A percentile compares a stretch with the other conserved stretches of the same genome.
Evolutionary conservation across 805 yeast genomes (phyloP).

Genomic region (Suhomyces vadensis): DNA sequence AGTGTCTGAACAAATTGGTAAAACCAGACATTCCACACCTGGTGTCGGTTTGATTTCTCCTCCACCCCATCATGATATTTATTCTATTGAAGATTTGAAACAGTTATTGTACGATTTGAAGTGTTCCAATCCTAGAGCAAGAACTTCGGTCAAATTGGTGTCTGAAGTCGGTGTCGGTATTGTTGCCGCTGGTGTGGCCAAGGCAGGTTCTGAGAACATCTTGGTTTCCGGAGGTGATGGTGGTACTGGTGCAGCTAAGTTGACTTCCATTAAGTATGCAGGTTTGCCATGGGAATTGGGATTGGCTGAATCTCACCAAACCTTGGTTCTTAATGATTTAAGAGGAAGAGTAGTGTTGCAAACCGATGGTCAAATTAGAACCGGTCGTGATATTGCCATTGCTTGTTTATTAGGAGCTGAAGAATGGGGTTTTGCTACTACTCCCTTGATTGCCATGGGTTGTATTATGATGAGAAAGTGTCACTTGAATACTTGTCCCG

Average conservation of each 20-base stretch:
- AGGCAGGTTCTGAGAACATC: slow-evolving; percentile 97
- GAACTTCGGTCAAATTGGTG: slow-evolving; percentile 94
- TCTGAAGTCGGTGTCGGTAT: slow-evolving; percentile 99
- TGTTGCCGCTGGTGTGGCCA: slow-evolving; percentile 98
- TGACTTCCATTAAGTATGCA: slow-evolving; percentile 96
- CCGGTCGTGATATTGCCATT: slow-evolving; percentile 95
- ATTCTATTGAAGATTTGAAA: slow-evolving; percentile 96
- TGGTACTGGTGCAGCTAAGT: slow-evolving; percentile 99
- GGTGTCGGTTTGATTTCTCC: slow-evolving; percentile 97
- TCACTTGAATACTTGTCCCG: slow-evolving; percentile 93
- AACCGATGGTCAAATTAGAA: slow-evolving; percentile 97
- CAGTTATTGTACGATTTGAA: slow-evolving; percentile 95
- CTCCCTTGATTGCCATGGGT: slow-evolving; percentile 96
- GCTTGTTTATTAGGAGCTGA: slow-evolving; percentile 97
- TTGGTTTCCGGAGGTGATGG: slow-evolving; percentile 98
- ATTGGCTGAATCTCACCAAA: slow-evolving; percentile 96
- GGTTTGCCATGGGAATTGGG: slow-evolving; percentile 99
- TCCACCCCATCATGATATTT: slow-evolving; percentile 98
- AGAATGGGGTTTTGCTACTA: slow-evolving; percentile 97
- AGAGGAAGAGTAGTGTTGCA: slow-evolving; percentile 95
- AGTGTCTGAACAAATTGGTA: slow-evolving; percentile 84
- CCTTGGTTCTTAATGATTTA: slow-evolving; percentile 90
- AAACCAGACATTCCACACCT: slow-evolving; percentile 93
- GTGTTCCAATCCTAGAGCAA: slow-evolving; percentile 95
- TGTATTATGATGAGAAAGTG: slow-evolving; percentile 96